Conservation (phyloP, 805 yeast genomes). For the Yarrowia osloensis region DNA sequence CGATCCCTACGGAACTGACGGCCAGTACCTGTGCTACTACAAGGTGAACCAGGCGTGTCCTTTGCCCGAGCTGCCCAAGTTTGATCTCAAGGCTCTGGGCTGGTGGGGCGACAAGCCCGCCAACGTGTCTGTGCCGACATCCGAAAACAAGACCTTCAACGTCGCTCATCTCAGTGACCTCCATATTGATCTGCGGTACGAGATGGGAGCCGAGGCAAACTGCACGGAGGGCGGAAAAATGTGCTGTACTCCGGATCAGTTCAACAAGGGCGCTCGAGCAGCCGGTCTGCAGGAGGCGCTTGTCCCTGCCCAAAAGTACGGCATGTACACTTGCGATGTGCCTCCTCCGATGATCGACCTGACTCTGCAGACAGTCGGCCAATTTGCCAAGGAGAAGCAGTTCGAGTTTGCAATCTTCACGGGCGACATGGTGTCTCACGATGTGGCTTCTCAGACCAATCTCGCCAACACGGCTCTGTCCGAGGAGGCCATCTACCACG, state of each 20-base stretch:
- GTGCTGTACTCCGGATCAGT: constrained; percentile 53
- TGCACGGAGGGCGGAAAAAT: constrained; percentile 48
- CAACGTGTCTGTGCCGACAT: constrained; percentile 33
- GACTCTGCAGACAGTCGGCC: constrained; percentile 51
- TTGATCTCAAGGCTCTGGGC: constrained; percentile 45
- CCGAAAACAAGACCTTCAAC: constrained; percentile 49
- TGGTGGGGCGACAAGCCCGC: constrained; percentile 51
- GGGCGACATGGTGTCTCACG: constrained; percentile 74
- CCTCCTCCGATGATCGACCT: constrained; percentile 64
- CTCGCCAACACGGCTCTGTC: constrained; percentile 53
- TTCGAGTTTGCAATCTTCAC: constrained; percentile 69
- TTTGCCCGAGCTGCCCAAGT: constrained; percentile 49
- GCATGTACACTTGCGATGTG: constrained; percentile 64
- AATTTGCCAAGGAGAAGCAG: constrained; percentile 43
- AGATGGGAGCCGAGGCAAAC: constrained; percentile 49
- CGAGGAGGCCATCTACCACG: constrained; percentile 54
- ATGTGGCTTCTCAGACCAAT: constrained; percentile 48
- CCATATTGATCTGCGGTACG: constrained; percentile 57
- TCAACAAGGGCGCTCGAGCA: constrained; percentile 25
- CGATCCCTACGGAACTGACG: constrained; percentile 56
- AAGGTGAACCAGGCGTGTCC: constrained; percentile 52
- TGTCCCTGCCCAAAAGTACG: constrained; percentile 61
- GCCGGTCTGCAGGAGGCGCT: constrained; percentile 35
- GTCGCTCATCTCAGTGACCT: constrained; percentile 69
- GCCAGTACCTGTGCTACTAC: constrained; percentile 62